Evolutionary conservation across 1,284 basidiomycete species (phyloP), one percentile per base, ranked within the genome.

Genomic region (Melanopsichium pennsylvanicum): DNA sequence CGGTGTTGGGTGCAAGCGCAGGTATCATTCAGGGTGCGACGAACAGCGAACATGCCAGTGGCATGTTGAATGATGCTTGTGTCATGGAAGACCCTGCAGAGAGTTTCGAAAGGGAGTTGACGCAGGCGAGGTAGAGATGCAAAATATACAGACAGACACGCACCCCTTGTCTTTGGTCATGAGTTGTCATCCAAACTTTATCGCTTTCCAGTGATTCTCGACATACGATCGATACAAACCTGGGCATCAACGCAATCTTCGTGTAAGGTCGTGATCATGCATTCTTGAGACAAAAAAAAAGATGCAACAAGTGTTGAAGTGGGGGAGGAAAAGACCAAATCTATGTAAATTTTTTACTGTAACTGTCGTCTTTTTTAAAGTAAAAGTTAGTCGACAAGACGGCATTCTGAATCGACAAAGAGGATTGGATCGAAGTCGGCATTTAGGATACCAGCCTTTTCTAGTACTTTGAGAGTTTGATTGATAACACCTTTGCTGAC

Each of bases 41-140:
- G 4, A 56, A 56, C 13, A 43, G 46, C 3, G 70, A 70, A 32
- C 59, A 54, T 10, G 64, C 50, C 0, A 66, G 64, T 36, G 72
- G 62, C 27, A 46, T 61, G 40, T 44, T 80, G 16, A 41, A 44
- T 16, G 75, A 79, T 19, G 67, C 47, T 16, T 59, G 63, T 34
- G 59, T 75, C 25, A 64, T 77, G 60, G 78, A 79, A 57, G 74
- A 78, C 16, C 78, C 78, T 0, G 55, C 63, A 18, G 59, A 61
- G 43, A 62, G 54, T 29, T 62, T 71, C 26, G 69, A 59, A 36
- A 39, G 74, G 11, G 68, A 75, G 39, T 39, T 75, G 15, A 55
- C 41, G 16, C 60, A 60, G 45, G 48, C 29, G 6, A 51, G 60
- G 13, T 63, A 43, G 40, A 41, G 32, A 22, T n/a, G n/a, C n/a